Evolutionary conservation across 192 early-diverging fungal genomes (phyloP), one percentile per base, ranked within the genome.

Genomic region (Neocallimastix lanati): DNA sequence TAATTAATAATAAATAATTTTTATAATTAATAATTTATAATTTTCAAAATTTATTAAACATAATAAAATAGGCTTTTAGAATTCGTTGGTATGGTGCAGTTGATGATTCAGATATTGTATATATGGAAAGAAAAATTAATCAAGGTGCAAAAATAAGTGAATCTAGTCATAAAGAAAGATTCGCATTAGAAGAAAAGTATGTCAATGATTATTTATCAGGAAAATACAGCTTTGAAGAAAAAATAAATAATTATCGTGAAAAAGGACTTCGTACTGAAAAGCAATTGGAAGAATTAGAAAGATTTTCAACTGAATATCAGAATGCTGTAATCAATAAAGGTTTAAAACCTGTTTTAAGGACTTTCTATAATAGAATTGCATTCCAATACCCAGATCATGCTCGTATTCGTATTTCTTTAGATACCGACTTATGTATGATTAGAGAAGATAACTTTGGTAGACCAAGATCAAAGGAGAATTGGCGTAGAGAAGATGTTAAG

Each of bases 381-480:
- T 99, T 99, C 87, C 98, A 99, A 84, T 87, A 98, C 28, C 98
- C 98, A 11, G 96, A 94, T 28, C 96, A 99, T 86, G 90, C 94
- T 12, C 88, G 93, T 28, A 92, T 98, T 77, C 91, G 98, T 67
- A 92, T 99, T 28, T 96, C 95, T 28, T 87, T 99, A 7, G 98
- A 99, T 84, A 96, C 96, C 0, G 95, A 99, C 81, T 85, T 99
- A 76, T 93, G 93, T 78, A 94, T 98, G 90, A 93, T 97, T 81
- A 94, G 98, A 29, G 98, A 99, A 82, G 98, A 99, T 85, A 87
- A 92, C 58, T 84, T 86, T 80, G 82, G 84, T 29, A 92, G 96
- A 27, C 28, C 16, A 30, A 67, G 80, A 80, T 88, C 90, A 27
- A 92, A 90, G 9, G 83, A 88, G 80, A 93, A 94, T 86, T 99